Base-by-base conservation (phyloP, 805 yeast species). In the Diddensiella caesifluorescens region DNA sequence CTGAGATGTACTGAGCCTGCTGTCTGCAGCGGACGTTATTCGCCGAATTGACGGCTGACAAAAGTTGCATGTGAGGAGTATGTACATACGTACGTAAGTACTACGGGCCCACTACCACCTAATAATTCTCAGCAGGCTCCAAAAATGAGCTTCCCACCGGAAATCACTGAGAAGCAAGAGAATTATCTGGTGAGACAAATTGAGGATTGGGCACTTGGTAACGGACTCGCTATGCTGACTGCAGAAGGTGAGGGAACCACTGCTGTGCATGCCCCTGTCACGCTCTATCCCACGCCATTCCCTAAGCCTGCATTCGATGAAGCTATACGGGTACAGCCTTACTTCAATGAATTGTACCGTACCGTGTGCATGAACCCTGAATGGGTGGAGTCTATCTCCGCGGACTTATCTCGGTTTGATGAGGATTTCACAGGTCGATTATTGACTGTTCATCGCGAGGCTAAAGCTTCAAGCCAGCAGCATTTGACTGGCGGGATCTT, bases 201-300 rank as follows among this genome's bases (percentile, higher is more conserved):
- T 23, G 70, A 73, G 38, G 95, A 88, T 49, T 88, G 92, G 85
- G 69, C 83, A 4, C 63, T 89, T 38, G 72, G 82, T 37, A 77
- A 86, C 63, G 96, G 97, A 2, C 67, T 89, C 33, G 73, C 79
- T n/a, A 80, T 89, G 79, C 81, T 84, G 53, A 87, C 88, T 1
- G 78, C 80, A 1, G 67, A 71, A 20, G 77, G 70, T 53, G 47
- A 65, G 9, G 47, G 18, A 70, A 64, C 51, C n/a, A 66, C 66
- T 31, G 72, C 77, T 12, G 63, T 63, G 16, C 73, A 73, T 39
- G 95, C 96, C 1, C 98, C 99, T 28, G 79, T 87, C 6, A 92
- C 98, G 1, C 55, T 90, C 22, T 87, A 70, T 56, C 99, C 99
- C 3, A 83, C 97, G 0, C 95, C 95, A 4, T 79, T 88, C 50